A percentile compares a stretch with the other conserved stretches of the same genome.
Conservation (phyloP, 805 yeast genomes). For the Suhomyces emberorum region DNA sequence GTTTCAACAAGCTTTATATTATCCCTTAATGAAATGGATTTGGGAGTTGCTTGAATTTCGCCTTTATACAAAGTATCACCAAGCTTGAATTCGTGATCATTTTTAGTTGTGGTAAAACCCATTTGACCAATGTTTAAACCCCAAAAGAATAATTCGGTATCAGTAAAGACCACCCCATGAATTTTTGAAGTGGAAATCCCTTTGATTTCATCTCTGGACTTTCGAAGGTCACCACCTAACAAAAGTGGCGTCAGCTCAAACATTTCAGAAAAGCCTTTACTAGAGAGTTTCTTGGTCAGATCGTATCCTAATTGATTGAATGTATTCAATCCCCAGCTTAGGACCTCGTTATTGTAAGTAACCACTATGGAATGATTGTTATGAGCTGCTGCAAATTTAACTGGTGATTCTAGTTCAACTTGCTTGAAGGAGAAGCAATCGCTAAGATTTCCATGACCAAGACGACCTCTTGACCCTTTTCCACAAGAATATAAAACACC, state of each 20-base stretch:
- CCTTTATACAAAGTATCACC: slow-evolving; percentile 35
- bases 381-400: slow-evolving; percentile 46
- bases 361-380: slow-evolving; percentile 67
- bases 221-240: slow-evolving; percentile 41
- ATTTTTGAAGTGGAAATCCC: slow-evolving; percentile 63
- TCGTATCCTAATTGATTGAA: slow-evolving; percentile 60
- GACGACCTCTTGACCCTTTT: slow-evolving; percentile 63
- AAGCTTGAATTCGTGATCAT: slow-evolving; percentile 23
- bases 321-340: slow-evolving; percentile 76
- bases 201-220: slow-evolving; percentile 22
- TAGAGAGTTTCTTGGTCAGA: slow-evolving; percentile 14
- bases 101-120: slow-evolving; percentile 43
- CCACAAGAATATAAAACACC: slow-evolving; percentile 62
- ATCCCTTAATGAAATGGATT: slow-evolving; percentile 40
- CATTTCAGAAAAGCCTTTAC: slow-evolving; percentile 22
- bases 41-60: slow-evolving; percentile 36
- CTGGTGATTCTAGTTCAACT: slow-evolving; percentile 35
- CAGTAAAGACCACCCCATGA: slow-evolving; percentile 62
- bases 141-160: slow-evolving; percentile 57
- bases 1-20: slow-evolving; percentile 58
- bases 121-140: slow-evolving; percentile 82
- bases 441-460: slow-evolving; percentile 51
- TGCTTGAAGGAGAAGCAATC: slow-evolving; percentile 43
- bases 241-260: slow-evolving; percentile 41
- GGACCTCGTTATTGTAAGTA: slow-evolving; percentile 51